Evolutionary conservation across 2,329 filamentous ascomycete genomes (phyloP), one percentile per base, ranked within the genome.

Genomic region (Diaporthe ampelina): DNA sequence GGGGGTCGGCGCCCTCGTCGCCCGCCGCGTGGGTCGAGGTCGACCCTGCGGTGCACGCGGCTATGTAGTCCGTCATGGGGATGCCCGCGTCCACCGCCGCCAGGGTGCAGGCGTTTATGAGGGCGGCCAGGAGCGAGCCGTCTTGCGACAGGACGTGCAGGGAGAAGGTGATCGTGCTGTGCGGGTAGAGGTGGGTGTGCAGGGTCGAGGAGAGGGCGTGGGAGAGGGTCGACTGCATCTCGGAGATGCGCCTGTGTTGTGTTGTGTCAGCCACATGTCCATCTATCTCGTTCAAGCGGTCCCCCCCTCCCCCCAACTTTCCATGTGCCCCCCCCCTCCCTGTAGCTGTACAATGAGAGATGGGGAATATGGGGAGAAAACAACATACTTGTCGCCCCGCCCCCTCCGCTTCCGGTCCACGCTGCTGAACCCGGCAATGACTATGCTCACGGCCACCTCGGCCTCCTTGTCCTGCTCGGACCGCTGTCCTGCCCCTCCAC

Each of bases 71-170:
- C 3, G 92, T 91, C 95, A 98, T 98, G 32, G 97, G 97, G 26
- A 99, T 93, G 70, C 97, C 97, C 0, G 97, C 97, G 81, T 99
- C 97, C 76, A 98, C 93, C 29, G 98, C 91, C 0, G 97, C 97
- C 17, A 99, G 90, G 0, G 96, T 98, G 0, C 94, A 91, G 5
- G 97, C 97, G 80, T 99, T 99, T 78, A 98, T 88, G 59, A 96
- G 94, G 0, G 95, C 94, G 0, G 96, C 95, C 26, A 99, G 91
- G 3, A 98, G 89, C 0, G 94, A 95, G 37, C 97, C 97, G 82
- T 99, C 97, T 78, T 97, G 93, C 0, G 93, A 94, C 58, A 99
- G 91, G 48, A 99, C 92, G 82, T 98, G 94, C 1, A 99, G 89
- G 32, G 93, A 92, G 73, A 99, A 89, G 54, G 89, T 90, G 81